Conservation (phyloP, 495 filamentous ascomycete species). For the Xylaria palmicola region DNA sequence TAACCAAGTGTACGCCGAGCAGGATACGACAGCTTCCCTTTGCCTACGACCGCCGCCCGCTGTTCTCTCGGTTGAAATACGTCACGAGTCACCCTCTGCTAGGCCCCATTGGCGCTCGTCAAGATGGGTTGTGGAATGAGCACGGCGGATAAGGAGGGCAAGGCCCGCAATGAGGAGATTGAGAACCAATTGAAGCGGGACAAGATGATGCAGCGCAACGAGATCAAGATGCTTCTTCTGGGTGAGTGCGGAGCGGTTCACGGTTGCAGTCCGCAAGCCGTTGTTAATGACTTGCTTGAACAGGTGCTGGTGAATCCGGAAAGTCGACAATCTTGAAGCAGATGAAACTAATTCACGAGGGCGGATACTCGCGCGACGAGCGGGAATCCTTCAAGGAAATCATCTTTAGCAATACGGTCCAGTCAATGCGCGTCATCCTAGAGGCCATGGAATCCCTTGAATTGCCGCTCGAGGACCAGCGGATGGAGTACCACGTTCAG, state of each 20-base stretch:
- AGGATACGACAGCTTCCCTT: slow-evolving; percentile 6
- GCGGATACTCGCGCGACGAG: slow-evolving; percentile 76
- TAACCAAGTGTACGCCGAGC: background rate
- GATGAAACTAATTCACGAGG: slow-evolving; percentile 91
- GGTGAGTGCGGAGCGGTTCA: slow-evolving; percentile 56
- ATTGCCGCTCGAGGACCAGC: slow-evolving; percentile 80
- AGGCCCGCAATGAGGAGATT: slow-evolving; percentile 98
- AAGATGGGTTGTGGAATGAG: slow-evolving; percentile 99
- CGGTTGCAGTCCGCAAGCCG: background rate
- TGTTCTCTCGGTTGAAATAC: slow-evolving; percentile 1
- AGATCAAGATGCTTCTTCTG: slow-evolving; percentile 99
- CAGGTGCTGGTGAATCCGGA: slow-evolving; percentile 98
- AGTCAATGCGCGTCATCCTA: slow-evolving; percentile 93
- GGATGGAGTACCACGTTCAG: slow-evolving; percentile 90
- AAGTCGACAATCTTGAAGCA: slow-evolving; percentile 99
- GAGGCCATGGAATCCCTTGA: slow-evolving; percentile 96
- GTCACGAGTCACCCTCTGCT: background rate
- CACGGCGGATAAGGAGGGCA: slow-evolving; percentile 99
- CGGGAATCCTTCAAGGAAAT: slow-evolving; percentile 90
- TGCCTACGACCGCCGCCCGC: background rate
- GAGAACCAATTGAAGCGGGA: slow-evolving; percentile 96
- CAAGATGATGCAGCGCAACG: slow-evolving; percentile 92
- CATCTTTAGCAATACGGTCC: slow-evolving; percentile 97
- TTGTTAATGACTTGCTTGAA: background rate
- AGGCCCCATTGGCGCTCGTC: slow-evolving; percentile 38